Evolutionary conservation across 140 eudicot species (phyloP).

Genomic region (Senecio squalidus): DNA sequence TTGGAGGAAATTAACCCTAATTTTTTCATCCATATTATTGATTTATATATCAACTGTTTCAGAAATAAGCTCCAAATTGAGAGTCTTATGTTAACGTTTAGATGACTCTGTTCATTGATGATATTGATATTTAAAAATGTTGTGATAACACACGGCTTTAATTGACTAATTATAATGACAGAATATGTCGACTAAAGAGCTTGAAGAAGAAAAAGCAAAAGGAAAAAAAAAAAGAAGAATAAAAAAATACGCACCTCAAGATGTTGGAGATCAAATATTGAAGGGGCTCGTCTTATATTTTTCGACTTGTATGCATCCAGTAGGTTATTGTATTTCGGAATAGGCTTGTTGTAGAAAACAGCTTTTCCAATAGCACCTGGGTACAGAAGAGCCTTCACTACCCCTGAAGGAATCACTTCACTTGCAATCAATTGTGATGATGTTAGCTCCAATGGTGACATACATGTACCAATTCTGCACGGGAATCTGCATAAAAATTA

Average conservation of each 20-base stretch:
- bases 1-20: too few species aligned
- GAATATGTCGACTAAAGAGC: background rate
- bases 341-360: conserved; percentile 24
- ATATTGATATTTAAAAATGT: too few species aligned
- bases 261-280: conserved; percentile 43
- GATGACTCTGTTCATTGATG: too few species aligned
- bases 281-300: conserved; percentile 21
- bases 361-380: conserved; percentile 69
- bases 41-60: too few species aligned
- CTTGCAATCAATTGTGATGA: conserved; percentile 52
- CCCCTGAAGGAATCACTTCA: conserved; percentile 44
- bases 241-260: conserved; percentile 50
- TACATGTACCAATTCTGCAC: conserved; percentile 67
- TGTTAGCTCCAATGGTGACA: conserved; percentile 60
- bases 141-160: background rate
- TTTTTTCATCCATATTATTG: too few species aligned
- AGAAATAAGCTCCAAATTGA: too few species aligned
- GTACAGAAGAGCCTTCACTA: conserved; percentile 51
- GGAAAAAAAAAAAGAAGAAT: background rate
- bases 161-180: too few species aligned
- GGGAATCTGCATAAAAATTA: conserved; percentile 47
- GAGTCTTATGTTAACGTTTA: too few species aligned
- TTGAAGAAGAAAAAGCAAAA: background rate
- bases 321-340: conserved; percentile 43
- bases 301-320: conserved; percentile 34